These are phyloP conservation scores for Helichrysum umbraculigerum DNA, from an alignment of 129 eudicot genomes.

Conservation along the genomic window DNA sequence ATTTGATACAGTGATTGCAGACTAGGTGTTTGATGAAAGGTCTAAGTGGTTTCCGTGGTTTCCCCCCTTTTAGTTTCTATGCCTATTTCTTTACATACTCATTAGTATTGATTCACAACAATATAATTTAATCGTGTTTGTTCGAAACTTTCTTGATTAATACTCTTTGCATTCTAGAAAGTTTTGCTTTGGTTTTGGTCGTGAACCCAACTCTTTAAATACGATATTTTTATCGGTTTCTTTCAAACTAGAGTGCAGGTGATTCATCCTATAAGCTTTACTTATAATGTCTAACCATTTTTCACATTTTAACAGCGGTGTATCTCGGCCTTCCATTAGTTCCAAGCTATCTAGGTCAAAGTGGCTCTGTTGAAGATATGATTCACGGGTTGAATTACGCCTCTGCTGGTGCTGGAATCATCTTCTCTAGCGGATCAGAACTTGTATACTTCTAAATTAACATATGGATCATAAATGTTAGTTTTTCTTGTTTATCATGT, in stretches of 20 bases:
- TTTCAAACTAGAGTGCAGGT: neutral
- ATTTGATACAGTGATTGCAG: slow-evolving; percentile 5
- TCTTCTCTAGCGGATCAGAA: slow-evolving; percentile 92
- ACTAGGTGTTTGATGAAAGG: slow-evolving; percentile 30
- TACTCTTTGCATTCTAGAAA: too few species aligned
- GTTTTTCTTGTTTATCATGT: neutral
- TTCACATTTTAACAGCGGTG: slow-evolving; percentile 43
- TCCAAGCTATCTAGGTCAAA: slow-evolving; percentile 77
- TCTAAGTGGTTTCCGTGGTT: neutral
- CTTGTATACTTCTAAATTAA: slow-evolving; percentile 46
- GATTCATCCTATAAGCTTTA: neutral
- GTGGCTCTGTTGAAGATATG: slow-evolving; percentile 65
- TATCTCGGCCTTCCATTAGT: slow-evolving; percentile 77
- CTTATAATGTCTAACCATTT: neutral
- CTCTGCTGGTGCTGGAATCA: slow-evolving; percentile 97
- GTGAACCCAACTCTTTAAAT: neutral
- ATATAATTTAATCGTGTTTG: slow-evolving; percentile 2
- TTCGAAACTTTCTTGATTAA: neutral
- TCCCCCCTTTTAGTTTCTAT: slow-evolving; percentile 2
- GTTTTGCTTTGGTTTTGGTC: too few species aligned
- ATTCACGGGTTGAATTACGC: slow-evolving; percentile 82
- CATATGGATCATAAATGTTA: neutral
- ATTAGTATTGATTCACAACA: neutral
- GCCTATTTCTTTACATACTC: neutral
- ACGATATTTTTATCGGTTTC: neutral